phyloP scores from a whole-genome alignment of 306 rosid species.

The Mimosa bimucronata region DNA sequence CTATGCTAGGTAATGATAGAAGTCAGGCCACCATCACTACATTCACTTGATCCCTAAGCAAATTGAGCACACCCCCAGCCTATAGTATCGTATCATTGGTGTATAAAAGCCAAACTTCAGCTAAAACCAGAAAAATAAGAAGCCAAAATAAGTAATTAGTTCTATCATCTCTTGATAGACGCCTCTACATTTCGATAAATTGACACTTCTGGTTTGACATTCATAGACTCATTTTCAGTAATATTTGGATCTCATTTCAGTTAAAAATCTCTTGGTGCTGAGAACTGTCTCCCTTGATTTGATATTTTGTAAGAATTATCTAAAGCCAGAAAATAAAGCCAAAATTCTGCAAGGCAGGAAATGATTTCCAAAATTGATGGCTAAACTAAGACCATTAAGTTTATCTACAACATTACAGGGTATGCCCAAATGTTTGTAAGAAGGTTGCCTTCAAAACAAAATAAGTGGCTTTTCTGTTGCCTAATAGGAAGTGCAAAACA shows the following conservation, averaged over 20 bases:
- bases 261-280: background rate
- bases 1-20: background rate
- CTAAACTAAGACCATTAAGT: conserved; percentile 8
- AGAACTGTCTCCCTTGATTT: background rate
- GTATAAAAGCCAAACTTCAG: background rate
- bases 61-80: background rate
- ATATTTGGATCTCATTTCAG: background rate
- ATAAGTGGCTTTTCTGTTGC: background rate
- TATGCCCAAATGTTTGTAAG: background rate
- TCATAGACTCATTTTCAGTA: background rate
- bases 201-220: background rate
- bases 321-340: conserved; percentile 6
- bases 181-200: conserved; percentile 9
- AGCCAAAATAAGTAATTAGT: background rate
- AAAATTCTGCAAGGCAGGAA: conserved; percentile 17
- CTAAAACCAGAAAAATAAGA: conserved; percentile 6
- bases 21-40: background rate
- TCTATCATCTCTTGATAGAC: background rate
- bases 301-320: background rate
- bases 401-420: background rate
- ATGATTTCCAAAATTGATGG: background rate
- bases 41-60: background rate
- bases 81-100: background rate
- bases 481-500: background rate
- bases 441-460: background rate